Conservation (phyloP, 2,329 filamentous ascomycete species). For the Penicillium sp. region DNA sequence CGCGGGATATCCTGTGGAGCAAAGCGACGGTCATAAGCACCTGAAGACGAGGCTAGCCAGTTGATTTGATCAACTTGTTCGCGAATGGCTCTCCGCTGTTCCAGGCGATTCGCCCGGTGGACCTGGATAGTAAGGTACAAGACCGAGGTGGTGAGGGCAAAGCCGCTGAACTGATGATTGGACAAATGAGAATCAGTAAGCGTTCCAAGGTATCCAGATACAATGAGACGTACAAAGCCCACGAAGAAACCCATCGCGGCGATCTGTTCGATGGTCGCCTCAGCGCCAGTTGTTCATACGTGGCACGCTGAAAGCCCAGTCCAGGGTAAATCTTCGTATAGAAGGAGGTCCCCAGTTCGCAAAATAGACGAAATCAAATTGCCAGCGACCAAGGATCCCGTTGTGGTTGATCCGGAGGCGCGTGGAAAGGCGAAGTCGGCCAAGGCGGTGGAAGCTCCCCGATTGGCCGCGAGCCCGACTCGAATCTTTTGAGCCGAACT, state of each 20-base stretch:
- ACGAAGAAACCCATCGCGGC: constrained; percentile 66
- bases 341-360: no score
- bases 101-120: constrained; percentile 64
- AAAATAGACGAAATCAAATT: no score
- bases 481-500: constrained; percentile 33
- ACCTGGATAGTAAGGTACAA: constrained; percentile 69
- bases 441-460: constrained; percentile 30
- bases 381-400: no score
- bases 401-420: no score
- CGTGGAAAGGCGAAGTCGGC: constrained; percentile 20
- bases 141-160: constrained; percentile 69
- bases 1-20: constrained; percentile 14
- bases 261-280: no score
- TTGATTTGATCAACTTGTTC: constrained; percentile 46
- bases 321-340: no score
- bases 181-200: neutral
- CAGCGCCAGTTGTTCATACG: no score
- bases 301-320: no score
- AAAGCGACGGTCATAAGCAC: constrained; percentile 36
- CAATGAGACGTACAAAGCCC: constrained; percentile 62
- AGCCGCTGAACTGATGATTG: constrained; percentile 64
- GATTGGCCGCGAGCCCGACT: constrained; percentile 33
- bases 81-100: constrained; percentile 45
- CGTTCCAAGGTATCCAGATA: neutral
- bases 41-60: constrained; percentile 36